A percentile compares a stretch with the other conserved stretches of the same genome.
These are phyloP conservation scores for Xerocomus spinulosus DNA, from an alignment of 768 basidiomycete genomes.

Conservation along the genomic window DNA sequence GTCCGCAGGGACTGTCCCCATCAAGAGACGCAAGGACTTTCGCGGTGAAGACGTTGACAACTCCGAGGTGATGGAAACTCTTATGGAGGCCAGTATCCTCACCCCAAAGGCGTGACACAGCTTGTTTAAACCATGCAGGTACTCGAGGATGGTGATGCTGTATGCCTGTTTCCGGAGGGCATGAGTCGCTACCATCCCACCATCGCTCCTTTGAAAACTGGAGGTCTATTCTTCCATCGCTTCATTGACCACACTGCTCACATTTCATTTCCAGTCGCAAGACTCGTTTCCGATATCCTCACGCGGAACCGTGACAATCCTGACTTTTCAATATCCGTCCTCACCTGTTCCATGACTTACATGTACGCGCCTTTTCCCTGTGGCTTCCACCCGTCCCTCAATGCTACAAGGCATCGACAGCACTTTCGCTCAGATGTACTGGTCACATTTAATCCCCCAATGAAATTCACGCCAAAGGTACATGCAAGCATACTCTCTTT, in stretches of 20 bases:
- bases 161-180: slow-evolving; percentile 85
- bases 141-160: slow-evolving; percentile 68
- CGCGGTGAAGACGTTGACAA: slow-evolving; percentile 57
- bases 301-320: slow-evolving; percentile 62
- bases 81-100: slow-evolving; percentile 51
- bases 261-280: slow-evolving; percentile 50
- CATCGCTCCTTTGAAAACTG: slow-evolving; percentile 86
- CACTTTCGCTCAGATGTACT: slow-evolving; percentile 87
- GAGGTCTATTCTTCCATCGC: slow-evolving; percentile 45
- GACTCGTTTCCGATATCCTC: slow-evolving; percentile 75
- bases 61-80: slow-evolving; percentile 57
- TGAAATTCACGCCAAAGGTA: slow-evolving; percentile 63
- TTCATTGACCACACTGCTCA: not conserved
- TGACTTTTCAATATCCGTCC: slow-evolving; percentile 65
- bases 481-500: not conserved
- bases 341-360: slow-evolving; percentile 80
- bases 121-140: slow-evolving; percentile 43
- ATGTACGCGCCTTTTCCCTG: slow-evolving; percentile 45
- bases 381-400: not conserved
- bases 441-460: slow-evolving; percentile 73
- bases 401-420: slow-evolving; percentile 61
- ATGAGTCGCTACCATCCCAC: slow-evolving; percentile 80
- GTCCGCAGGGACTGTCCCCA: slow-evolving; percentile 80
- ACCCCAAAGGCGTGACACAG: not conserved
- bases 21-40: slow-evolving; percentile 72